Evolutionary conservation across 331 rosid species (phyloP).

Genomic region (Pyracantha coccinea): DNA sequence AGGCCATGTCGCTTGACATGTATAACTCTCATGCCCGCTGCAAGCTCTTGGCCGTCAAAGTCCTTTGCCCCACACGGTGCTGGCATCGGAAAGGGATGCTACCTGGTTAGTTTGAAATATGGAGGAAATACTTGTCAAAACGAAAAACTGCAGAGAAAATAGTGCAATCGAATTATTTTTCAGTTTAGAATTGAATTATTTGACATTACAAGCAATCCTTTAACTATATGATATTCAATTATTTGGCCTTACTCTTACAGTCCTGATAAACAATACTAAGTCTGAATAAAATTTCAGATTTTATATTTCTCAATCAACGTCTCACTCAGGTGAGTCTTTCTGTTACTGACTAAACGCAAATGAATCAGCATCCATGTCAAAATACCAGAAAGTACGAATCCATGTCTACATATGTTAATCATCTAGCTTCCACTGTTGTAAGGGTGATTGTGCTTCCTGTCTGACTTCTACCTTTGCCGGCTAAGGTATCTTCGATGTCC

Average conservation of each 20-base stretch:
- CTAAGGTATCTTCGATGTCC: background rate
- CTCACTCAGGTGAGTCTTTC: background rate
- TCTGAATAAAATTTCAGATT: background rate
- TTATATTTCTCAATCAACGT: background rate
- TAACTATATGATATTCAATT: background rate
- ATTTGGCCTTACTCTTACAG: background rate
- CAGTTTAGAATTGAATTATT: background rate
- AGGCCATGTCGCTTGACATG: too few species aligned
- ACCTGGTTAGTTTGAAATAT: too few species aligned
- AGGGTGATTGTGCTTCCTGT: background rate
- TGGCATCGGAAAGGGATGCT: too few species aligned
- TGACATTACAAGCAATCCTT: background rate
- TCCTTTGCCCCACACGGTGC: too few species aligned
- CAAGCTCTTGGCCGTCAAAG: too few species aligned
- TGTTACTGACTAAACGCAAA: background rate
- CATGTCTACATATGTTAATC: too few species aligned
- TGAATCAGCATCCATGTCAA: background rate
- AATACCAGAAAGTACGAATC: background rate
- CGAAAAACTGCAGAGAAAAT: background rate
- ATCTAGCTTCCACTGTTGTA: slow-evolving; percentile 3
- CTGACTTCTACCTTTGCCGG: background rate
- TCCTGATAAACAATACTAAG: background rate
- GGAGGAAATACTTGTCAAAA: too few species aligned
- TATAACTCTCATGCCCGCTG: too few species aligned
- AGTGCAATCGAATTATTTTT: background rate